A percentile compares a stretch with the other conserved stretches of the same genome.
Evolutionary conservation across 208 protist genomes (phyloP).

Genomic region (Novymonas esmeraldas): DNA sequence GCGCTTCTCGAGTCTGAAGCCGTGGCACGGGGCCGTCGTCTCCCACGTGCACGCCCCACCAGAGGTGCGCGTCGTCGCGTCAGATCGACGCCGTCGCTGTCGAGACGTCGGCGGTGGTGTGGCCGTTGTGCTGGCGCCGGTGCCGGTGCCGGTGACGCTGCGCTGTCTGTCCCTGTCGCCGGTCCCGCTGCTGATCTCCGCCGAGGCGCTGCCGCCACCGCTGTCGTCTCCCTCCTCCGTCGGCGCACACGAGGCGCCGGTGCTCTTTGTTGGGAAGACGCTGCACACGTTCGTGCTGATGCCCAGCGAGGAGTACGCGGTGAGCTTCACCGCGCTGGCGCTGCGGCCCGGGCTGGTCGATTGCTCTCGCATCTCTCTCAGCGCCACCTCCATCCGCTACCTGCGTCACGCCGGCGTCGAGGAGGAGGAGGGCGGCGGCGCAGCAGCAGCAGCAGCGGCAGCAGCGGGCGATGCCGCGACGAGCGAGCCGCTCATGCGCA

Average conservation of each 20-base stretch:
- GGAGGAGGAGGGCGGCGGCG: background rate
- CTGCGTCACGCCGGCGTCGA: constrained; percentile 11
- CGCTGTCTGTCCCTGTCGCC: constrained; percentile 69
- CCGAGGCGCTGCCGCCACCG: constrained; percentile 31
- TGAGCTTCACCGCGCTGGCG: constrained; percentile 66
- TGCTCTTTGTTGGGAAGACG: constrained; percentile 74
- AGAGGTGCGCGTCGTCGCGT: constrained; percentile 32
- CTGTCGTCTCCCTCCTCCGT: background rate
- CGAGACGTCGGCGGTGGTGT: background rate
- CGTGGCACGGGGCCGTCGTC: constrained; percentile 52
- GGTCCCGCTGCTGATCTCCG: constrained; percentile 64
- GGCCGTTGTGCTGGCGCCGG: constrained; percentile 36
- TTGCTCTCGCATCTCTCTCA: constrained; percentile 67
- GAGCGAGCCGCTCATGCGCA: constrained; percentile 28
- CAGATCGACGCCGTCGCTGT: background rate
- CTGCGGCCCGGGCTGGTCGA: constrained; percentile 66
- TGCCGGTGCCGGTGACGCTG: constrained; percentile 57
- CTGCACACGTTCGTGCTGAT: constrained; percentile 61
- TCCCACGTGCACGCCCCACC: constrained; percentile 28
- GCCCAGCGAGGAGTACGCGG: constrained; percentile 56
- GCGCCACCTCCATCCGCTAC: constrained; percentile 42
- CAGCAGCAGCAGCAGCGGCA: background rate
- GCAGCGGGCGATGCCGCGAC: too few relatives aligned
- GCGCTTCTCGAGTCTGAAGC: constrained; percentile 40
- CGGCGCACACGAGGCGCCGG: constrained; percentile 23